Conservation (phyloP, 1,139 yeast genomes). For the Kurtzmaniella natalensis region DNA sequence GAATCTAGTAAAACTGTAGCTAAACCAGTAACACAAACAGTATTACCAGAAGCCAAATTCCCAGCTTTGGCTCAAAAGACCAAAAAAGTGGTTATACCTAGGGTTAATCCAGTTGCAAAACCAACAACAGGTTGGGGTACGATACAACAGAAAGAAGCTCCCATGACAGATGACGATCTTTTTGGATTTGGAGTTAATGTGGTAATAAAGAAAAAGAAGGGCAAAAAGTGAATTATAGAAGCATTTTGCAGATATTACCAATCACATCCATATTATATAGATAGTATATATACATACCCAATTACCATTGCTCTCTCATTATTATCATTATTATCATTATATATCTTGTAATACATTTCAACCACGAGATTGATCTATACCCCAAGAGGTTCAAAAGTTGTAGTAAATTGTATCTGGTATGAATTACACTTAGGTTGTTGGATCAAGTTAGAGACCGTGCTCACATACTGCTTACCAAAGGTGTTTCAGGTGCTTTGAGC, state of each 20-base stretch:
- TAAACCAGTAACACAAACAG: constrained; percentile 9
- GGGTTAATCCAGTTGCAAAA: constrained; percentile 30
- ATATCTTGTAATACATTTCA: no score
- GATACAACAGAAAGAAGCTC: constrained; percentile 1
- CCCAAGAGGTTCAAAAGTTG: no score
- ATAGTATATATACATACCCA: not conserved
- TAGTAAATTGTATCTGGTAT: not conserved
- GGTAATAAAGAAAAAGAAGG: constrained; percentile 4
- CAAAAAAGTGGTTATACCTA: constrained; percentile 32
- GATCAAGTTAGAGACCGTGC: not conserved
- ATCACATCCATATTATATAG: no score
- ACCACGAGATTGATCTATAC: not conserved
- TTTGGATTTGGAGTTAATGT: constrained; percentile 7
- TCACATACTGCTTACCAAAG: no score
- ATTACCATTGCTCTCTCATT: no score
- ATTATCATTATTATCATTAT: no score
- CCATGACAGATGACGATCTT: not conserved
- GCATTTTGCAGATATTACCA: not conserved
- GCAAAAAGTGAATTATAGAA: constrained; percentile 2
- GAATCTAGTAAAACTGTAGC: constrained; percentile 4
- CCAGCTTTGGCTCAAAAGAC: constrained; percentile 39
- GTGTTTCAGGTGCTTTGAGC: no score
- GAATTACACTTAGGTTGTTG: not conserved
- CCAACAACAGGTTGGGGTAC: constrained; percentile 6
- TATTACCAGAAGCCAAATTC: constrained; percentile 23